Conservation (phyloP, 2,329 filamentous ascomycete species). For the Fusarium xylarioides region DNA sequence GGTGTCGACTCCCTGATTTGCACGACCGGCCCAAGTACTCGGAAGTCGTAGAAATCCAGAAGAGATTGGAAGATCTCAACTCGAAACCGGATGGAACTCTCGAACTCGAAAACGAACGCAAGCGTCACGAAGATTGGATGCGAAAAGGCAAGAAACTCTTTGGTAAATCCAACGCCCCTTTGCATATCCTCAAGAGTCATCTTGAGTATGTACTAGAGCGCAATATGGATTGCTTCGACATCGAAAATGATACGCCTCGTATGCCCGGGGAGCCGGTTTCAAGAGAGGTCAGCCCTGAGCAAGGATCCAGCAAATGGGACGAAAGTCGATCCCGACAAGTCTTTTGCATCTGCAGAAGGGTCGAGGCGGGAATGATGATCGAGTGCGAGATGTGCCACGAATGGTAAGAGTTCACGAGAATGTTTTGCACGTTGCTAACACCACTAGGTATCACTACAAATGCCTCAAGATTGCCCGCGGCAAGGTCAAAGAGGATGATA, state of each 20-base stretch:
- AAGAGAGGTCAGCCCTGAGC: conserved; percentile 73
- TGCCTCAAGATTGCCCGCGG: conserved; percentile 97
- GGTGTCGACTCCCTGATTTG: conserved; percentile 78
- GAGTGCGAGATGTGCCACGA: conserved; percentile 98
- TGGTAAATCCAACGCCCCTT: conserved; percentile 94
- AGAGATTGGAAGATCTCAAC: conserved; percentile 86
- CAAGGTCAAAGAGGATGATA: conserved; percentile 98
- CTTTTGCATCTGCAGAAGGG: conserved; percentile 93
- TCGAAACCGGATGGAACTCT: conserved; percentile 91
- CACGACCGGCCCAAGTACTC: conserved; percentile 84
- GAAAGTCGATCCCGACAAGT: conserved; percentile 77
- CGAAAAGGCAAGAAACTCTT: conserved; percentile 96
- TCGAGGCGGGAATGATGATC: conserved; percentile 99
- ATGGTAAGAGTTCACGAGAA: conserved; percentile 69
- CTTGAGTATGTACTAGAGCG: conserved; percentile 93
- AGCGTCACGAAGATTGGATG: conserved; percentile 99
- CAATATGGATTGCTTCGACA: conserved; percentile 91
- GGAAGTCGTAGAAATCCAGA: conserved; percentile 91
- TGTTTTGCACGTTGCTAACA: neutral
- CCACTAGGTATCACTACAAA: conserved; percentile 89
- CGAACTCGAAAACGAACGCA: conserved; percentile 93
- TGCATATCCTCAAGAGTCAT: conserved; percentile 94
- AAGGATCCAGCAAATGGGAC: conserved; percentile 64
- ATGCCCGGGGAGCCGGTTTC: conserved; percentile 93
- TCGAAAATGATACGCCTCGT: conserved; percentile 82